A percentile compares a stretch with the other conserved stretches of the same genome.
These are phyloP conservation scores for Diaporthe longicolla DNA, from an alignment of 2,329 filamentous ascomycete genomes.

Conservation along the genomic window DNA sequence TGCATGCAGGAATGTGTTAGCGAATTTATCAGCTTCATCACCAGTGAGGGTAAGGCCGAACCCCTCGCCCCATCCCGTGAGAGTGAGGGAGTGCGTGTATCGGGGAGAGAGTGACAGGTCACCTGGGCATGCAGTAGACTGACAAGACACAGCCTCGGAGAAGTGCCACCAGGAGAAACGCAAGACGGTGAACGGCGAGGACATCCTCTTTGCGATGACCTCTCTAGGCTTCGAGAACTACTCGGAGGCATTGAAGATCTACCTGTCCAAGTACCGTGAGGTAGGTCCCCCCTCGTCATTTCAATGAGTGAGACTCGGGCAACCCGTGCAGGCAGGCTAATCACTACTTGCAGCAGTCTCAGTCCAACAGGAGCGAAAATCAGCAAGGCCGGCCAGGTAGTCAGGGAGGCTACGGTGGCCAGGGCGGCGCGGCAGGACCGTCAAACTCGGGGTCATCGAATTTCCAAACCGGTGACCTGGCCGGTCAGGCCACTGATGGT, in stretches of 20 bases:
- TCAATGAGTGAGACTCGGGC: neutral
- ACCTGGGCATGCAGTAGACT: conserved; percentile 42
- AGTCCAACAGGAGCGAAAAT: conserved; percentile 79
- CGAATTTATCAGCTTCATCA: conserved; percentile 99
- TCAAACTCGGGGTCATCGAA: conserved; percentile 58
- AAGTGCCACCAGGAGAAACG: conserved; percentile 99
- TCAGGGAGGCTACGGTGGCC: conserved; percentile 64
- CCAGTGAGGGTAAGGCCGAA: conserved; percentile 87
- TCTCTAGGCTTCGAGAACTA: conserved; percentile 99
- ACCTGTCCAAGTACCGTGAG: conserved; percentile 97
- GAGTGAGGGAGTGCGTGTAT: neutral
- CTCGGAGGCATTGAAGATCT: conserved; percentile 97
- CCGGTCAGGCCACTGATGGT: conserved; percentile 60
- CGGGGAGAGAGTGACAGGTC: conserved; percentile 33
- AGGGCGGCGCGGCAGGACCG: conserved; percentile 55
- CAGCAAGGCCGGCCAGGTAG: conserved; percentile 65
- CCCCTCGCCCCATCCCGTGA: conserved; percentile 5
- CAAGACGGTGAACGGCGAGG: conserved; percentile 98
- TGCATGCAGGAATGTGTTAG: conserved; percentile 99
- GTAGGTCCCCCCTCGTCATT: conserved; percentile 68
- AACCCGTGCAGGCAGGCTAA: conserved; percentile 45
- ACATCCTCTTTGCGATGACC: conserved; percentile 99
- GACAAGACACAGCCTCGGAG: conserved; percentile 81
- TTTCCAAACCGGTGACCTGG: conserved; percentile 61
- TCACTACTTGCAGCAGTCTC: conserved; percentile 71